Evolutionary conservation across 202 grass and related monocot genomes (phyloP), one percentile per base, ranked within the genome.

Genomic region (Brachypodium distachyon): DNA sequence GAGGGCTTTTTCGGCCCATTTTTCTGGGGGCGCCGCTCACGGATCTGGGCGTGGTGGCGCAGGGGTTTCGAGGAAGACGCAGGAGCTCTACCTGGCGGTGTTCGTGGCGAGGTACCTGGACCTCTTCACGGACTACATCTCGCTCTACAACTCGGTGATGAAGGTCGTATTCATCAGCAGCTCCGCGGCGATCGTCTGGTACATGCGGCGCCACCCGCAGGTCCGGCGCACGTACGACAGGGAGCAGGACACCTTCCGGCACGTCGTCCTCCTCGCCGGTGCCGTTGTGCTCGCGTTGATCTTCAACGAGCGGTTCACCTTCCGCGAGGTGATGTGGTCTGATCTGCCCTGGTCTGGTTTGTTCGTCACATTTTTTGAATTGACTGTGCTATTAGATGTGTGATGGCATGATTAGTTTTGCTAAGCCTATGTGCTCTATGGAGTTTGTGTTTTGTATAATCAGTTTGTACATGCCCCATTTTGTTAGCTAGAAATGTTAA

Each of bases 41-140:
- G 72, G 81, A 84, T 84, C 64, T 84, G 81, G 22, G 61, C 0
- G 76, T 43, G 0, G 62, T 12, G n/a, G 14, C 48, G 58, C 76
- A 99, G 96, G 96, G 71, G 77, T 99, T 40, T 99, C 96, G 79
- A 87, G 93, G 55, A 99, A 95, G 86, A 95, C 96, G 70, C 96
- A 99, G 77, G 96, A 99, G 91, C 84, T 99, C 39, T 99, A 93
- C 86, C 83, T 85, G 50, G 32, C 94, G 34, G 96, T 99, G 54
- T 99, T 99, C 83, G 67, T 95, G 26, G 83, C 89, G 23, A 79
- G 96, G 36, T 99, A 99, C 83, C 79, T 99, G 21, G 91, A 99
- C 89, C 85, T 99, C 49, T 88, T 99, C 81, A 89, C 56, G 52
- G 87, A 93, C 64, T 90, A 92, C 83, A 37, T 99, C 77, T 99